A percentile compares a stretch with the other conserved stretches of the same genome.
phyloP scores from a whole-genome alignment of 805 yeast genomes.

The Wickerhamomyces kurtzmanii region DNA sequence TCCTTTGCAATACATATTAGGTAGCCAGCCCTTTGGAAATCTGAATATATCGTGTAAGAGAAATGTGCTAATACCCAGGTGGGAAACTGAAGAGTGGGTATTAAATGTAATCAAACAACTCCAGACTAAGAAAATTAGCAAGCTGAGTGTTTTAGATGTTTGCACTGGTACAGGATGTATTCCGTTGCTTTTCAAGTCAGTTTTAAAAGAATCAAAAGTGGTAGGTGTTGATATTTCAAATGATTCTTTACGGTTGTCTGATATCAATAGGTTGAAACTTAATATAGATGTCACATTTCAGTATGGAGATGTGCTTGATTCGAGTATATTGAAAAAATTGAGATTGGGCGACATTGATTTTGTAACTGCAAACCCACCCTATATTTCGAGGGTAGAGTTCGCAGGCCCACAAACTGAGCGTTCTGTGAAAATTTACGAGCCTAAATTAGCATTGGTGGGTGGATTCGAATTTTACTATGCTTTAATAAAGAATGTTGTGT shows the following conservation, averaged over 20 bases:
- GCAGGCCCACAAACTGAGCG: slow-evolving; percentile 30
- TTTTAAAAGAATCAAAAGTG: slow-evolving; percentile 16
- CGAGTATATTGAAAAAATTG: neutral
- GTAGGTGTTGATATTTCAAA: slow-evolving; percentile 49
- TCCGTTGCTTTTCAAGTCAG: slow-evolving; percentile 38
- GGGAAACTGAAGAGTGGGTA: slow-evolving; percentile 95
- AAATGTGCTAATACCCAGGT: slow-evolving; percentile 79
- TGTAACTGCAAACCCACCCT: slow-evolving; percentile 87
- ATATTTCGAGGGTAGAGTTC: slow-evolving; percentile 46
- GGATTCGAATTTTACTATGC: slow-evolving; percentile 60
- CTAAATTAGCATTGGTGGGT: slow-evolving; percentile 71
- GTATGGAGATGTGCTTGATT: slow-evolving; percentile 5
- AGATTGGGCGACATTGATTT: slow-evolving; percentile 28
- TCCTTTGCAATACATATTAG: slow-evolving; percentile 82
- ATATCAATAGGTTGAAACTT: slow-evolving; percentile 25
- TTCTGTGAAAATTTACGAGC: slow-evolving; percentile 71
- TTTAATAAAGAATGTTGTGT: slow-evolving; percentile 35
- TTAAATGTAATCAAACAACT: slow-evolving; percentile 23
- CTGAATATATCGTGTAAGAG: slow-evolving; percentile 48
- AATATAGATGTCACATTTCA: slow-evolving; percentile 5
- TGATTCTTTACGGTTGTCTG: slow-evolving; percentile 41
- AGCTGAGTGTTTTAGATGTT: slow-evolving; percentile 45
- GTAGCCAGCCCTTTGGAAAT: slow-evolving; percentile 78
- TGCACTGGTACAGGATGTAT: slow-evolving; percentile 92
- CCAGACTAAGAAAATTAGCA: neutral